These are phyloP conservation scores for Oehlia diaphana DNA, from an alignment of 192 early-diverging fungal species.

Conservation along the genomic window DNA sequence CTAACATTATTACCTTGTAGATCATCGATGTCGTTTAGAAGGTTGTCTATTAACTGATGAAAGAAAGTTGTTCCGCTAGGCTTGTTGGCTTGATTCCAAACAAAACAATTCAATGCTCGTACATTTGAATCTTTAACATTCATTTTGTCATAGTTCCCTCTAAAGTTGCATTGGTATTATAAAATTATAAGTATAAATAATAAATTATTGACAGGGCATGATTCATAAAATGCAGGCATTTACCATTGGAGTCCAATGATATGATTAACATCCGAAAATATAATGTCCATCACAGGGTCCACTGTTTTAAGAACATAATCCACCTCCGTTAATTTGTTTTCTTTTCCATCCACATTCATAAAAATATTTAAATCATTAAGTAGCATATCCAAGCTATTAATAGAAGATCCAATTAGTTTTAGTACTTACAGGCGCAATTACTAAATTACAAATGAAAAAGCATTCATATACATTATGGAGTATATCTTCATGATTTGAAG, in stretches of 20 bases:
- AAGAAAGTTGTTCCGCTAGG: too few relatives aligned
- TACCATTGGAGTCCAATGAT: constrained; percentile 18
- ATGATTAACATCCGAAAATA: constrained; percentile 20
- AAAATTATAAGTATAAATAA: neutral
- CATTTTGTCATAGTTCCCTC: neutral
- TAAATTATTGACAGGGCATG: neutral
- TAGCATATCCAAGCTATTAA: constrained; percentile 10
- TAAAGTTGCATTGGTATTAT: constrained; percentile 4
- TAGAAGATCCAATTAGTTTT: neutral
- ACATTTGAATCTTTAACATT: too few relatives aligned
- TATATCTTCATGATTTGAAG: constrained; percentile 9
- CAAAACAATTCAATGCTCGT: too few relatives aligned
- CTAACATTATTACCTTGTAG: too few relatives aligned
- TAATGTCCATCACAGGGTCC: neutral
- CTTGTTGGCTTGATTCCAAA: too few relatives aligned
- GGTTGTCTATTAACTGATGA: too few relatives aligned
- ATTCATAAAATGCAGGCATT: neutral
- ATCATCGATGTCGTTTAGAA: too few relatives aligned
- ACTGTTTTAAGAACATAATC: constrained; percentile 15
- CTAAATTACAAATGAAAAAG: neutral
- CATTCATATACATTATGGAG: neutral
- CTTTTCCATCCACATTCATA: constrained; percentile 1
- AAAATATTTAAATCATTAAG: constrained; percentile 5
- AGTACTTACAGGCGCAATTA: neutral
- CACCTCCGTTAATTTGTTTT: constrained; percentile 6